These are phyloP conservation scores for Aspergillus fumigatiaffinis DNA, from an alignment of 2,329 filamentous ascomycete species.

Conservation along the genomic window DNA sequence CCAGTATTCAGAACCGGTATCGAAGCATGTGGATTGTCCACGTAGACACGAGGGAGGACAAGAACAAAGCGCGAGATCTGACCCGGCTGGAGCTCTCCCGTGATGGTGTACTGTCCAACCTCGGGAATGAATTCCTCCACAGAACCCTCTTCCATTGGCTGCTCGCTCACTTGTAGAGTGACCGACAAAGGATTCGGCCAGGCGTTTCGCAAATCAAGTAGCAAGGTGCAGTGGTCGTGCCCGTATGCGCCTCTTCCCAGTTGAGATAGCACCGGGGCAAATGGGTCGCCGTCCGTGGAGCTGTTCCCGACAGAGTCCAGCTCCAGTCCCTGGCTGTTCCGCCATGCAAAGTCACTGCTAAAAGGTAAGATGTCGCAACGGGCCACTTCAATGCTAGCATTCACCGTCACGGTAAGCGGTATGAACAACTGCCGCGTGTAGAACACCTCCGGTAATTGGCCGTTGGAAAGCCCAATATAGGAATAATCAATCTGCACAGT, in stretches of 20 bases:
- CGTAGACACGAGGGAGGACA: constrained; percentile 68
- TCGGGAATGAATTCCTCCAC: constrained; percentile 15
- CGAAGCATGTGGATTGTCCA: constrained; percentile 70
- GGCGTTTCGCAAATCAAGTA: constrained; percentile 81
- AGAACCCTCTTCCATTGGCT: constrained; percentile 9
- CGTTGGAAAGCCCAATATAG: constrained; percentile 66
- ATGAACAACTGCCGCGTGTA: constrained; percentile 80
- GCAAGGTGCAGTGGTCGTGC: constrained; percentile 69
- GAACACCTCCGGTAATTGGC: constrained; percentile 67
- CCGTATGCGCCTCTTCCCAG: constrained; percentile 40
- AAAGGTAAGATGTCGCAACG: constrained; percentile 76
- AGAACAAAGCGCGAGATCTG: constrained; percentile 70
- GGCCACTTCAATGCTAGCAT: constrained; percentile 79
- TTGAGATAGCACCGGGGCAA: constrained; percentile 44
- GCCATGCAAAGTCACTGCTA: constrained; percentile 65
- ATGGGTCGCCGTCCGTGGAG: constrained; percentile 35
- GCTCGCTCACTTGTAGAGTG: constrained; percentile 49
- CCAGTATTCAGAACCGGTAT: constrained; percentile 78
- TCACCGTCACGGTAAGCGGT: constrained; percentile 82
- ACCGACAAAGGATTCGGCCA: constrained; percentile 79
- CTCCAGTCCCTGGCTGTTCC: constrained; percentile 27
- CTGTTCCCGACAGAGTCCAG: constrained; percentile 3
- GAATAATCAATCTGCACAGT: constrained; percentile 84
- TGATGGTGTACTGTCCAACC: constrained; percentile 29
- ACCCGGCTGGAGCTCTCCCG: constrained; percentile 52